Conservation (phyloP, 352 stramenopile genomes). For the Globisporangium alternatum region DNA sequence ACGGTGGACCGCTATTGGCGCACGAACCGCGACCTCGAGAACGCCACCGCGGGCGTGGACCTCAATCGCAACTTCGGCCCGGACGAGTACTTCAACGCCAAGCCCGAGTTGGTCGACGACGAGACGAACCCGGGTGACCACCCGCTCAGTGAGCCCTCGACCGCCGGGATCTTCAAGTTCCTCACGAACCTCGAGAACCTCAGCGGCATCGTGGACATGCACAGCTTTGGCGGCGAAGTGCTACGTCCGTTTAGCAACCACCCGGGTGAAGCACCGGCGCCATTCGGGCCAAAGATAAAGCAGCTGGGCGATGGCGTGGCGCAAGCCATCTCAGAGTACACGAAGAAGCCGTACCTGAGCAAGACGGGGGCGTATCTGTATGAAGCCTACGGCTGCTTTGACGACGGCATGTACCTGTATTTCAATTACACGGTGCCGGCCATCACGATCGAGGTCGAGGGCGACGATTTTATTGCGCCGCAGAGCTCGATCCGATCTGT, state of each 20-base stretch:
- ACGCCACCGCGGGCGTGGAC: conserved; percentile 52
- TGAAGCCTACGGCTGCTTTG: conserved; percentile 66
- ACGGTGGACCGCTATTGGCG: conserved; percentile 62
- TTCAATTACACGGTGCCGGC: conserved; percentile 63
- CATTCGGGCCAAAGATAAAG: conserved; percentile 51
- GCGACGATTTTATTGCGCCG: conserved; percentile 58
- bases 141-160: conserved; percentile 59
- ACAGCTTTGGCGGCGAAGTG: conserved; percentile 56
- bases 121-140: conserved; percentile 61
- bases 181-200: conserved; percentile 41
- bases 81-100: conserved; percentile 51
- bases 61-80: conserved; percentile 75
- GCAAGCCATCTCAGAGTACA: conserved; percentile 40
- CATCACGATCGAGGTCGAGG: conserved; percentile 71
- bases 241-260: conserved; percentile 67
- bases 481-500: conserved; percentile 59
- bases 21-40: conserved; percentile 43
- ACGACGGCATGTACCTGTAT: conserved; percentile 54
- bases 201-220: conserved; percentile 59
- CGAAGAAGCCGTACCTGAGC: conserved; percentile 42
- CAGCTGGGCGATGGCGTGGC: conserved; percentile 41
- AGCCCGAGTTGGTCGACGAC: conserved; percentile 29
- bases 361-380: conserved; percentile 57
- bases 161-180: conserved; percentile 49
- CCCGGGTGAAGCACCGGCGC: conserved; percentile 28